Evolutionary conservation across 164 flowering plant species (phyloP).

Genomic region (Cinnamomum micranthum): DNA sequence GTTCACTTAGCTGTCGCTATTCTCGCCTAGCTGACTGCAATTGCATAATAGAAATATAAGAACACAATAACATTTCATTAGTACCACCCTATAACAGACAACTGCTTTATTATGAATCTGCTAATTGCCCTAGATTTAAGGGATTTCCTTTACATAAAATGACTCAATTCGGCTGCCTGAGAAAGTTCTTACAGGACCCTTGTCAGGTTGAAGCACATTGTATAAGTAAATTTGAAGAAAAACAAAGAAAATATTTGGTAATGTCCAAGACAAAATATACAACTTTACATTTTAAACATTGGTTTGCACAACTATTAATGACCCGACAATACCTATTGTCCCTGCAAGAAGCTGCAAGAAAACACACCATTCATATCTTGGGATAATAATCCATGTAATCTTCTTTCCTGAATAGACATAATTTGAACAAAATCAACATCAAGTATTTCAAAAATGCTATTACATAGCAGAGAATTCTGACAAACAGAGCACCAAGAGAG

Average conservation of each 20-base stretch:
- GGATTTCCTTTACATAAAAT: slow-evolving; percentile 78
- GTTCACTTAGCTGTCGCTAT: too few species aligned
- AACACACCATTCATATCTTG: slow-evolving; percentile 77
- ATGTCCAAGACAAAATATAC: neutral
- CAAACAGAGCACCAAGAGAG: neutral
- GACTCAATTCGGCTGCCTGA: slow-evolving; percentile 61
- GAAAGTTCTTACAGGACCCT: slow-evolving; percentile 70
- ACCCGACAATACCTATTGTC: slow-evolving; percentile 57
- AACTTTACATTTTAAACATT: neutral
- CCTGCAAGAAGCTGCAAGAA: slow-evolving; percentile 89
- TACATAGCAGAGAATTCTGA: neutral
- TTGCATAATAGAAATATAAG: slow-evolving; percentile 2
- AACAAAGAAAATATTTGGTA: neutral
- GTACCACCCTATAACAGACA: too few species aligned
- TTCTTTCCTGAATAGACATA: slow-evolving; percentile 45
- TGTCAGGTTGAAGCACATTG: slow-evolving; percentile 72
- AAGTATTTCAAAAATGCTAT: neutral
- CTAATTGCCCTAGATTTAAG: neutral
- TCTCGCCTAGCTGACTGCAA: slow-evolving; percentile 45
- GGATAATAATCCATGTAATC: slow-evolving; percentile 77
- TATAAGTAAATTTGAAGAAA: slow-evolving; percentile 48
- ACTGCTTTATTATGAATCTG: too few species aligned
- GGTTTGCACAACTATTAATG: neutral
- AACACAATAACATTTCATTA: neutral
- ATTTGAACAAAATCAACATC: neutral